phyloP scores from a whole-genome alignment of 139 green algal genomes.

The Coelastrella sp. region DNA sequence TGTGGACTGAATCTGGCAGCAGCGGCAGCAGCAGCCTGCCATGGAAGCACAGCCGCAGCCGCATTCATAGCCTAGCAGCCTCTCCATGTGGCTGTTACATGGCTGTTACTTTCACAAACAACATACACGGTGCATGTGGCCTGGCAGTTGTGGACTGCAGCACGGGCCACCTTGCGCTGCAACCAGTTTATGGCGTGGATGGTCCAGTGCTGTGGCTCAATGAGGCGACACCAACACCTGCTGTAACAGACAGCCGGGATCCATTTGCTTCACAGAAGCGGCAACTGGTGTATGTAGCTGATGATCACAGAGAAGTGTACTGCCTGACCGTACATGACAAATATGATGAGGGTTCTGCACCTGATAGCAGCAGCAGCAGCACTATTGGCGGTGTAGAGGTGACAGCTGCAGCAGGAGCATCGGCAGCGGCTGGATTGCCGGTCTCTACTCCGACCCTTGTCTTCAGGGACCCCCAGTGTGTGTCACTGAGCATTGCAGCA shows the following conservation, averaged over 20 bases:
- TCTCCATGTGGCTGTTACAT: background rate
- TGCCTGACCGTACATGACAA: background rate
- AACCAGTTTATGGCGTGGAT: constrained; percentile 4
- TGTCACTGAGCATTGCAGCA: constrained; percentile 1
- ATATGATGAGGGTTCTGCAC: background rate
- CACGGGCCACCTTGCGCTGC: background rate
- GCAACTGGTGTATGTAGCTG: constrained; percentile 23
- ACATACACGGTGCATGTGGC: background rate
- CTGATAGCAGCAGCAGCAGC: background rate
- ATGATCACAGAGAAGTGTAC: background rate
- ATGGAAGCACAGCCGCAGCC: background rate
- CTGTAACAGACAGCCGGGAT: background rate
- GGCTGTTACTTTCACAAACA: constrained; percentile 11
- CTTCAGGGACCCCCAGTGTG: constrained; percentile 20
- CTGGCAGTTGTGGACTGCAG: constrained; percentile 30
- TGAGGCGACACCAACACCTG: constrained; percentile 11
- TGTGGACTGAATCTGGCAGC: constrained; percentile 3
- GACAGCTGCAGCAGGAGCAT: background rate
- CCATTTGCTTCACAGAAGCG: background rate
- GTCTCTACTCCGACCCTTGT: background rate
- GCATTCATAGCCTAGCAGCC: background rate
- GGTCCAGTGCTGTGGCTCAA: constrained; percentile 8
- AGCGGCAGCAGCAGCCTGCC: background rate
- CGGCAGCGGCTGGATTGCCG: background rate
- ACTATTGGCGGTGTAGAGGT: background rate